Base-by-base conservation (phyloP, 352 stramenopile genomes). In the Blastocystis sp. region DNA sequence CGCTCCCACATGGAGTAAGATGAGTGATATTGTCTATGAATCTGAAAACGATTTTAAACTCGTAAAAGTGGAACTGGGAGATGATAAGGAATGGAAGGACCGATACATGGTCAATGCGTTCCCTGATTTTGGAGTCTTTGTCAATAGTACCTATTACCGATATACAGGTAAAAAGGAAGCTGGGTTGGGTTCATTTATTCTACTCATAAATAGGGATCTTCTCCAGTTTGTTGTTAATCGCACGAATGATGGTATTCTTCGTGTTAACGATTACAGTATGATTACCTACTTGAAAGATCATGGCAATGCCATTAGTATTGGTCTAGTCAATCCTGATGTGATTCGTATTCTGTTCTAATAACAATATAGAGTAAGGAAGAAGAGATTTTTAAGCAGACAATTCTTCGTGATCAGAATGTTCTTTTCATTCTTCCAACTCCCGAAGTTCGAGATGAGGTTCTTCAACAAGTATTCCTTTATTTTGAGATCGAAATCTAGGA, bases 61-160 rank as follows among this genome's bases (percentile, higher is more conserved):
- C n/a, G 37, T 75, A 16, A 75, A 75, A 46, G 63, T 75, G 27
- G 63, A 75, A 54, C 19, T 75, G 7, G 63, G 63, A 54, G 63
- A 75, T 29, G 63, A 75, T 29, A 75, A 75, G 19, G 63, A 75
- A 29, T 75, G 37, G 32, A 54, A 54, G 19, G 63, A 75, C 51
- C 63, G 63, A 4, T 75, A 54, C 37, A 54, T 29, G 21, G 63
- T 75, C 32, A 54, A 32, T n/a, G 29, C 37, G 5, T 75, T 75
- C 19, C 63, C 63, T 9, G 63, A 75, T 49, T 75, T 75, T 54
- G 63, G 63, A 37, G 63, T 75, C 32, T 75, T 75, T 75, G 63
- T 75, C 4, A 54, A 75, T 29, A 42, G 63, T 16, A 54, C 27
- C 19, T 75, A 75, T 54, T 49, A 54, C 29, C 63, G 63, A n/a